Base-by-base conservation (phyloP, 2,329 filamentous ascomycete genomes). In the Ophiostoma novo-ulmi region DNA sequence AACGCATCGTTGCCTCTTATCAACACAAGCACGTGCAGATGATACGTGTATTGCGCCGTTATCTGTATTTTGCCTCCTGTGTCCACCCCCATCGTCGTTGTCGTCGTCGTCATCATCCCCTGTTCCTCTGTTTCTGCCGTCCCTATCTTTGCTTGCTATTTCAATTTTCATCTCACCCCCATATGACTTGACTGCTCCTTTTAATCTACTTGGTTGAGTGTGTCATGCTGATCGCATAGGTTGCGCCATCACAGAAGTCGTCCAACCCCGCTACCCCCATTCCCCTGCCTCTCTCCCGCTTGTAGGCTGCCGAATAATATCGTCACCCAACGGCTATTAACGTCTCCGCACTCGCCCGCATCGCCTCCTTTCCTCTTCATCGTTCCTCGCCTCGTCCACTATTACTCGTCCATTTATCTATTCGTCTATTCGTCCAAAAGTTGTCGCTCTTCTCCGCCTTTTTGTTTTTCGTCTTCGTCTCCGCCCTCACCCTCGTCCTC, bases 211-310 rank as follows among this genome's bases (percentile, higher is more conserved):
- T 35, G 58, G 13, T 61, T 31, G 22, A 26, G 58, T 31, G 58
- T 61, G 26, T 61, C 58, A 61, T 61, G 58, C 58, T 61, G 58
- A 61, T 61, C 58, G 58, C 58, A 61, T 35, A 61, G 58, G 58
- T 61, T 61, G 58, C 58, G 58, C 58, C 58, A 35, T 61, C 58
- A 61, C 58, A 61, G 58, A 61, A 61, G 58, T 61, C 52, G 52
- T 58, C 58, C 52, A 58, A 58, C 52, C 52, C 52, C 52, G 52
- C 52, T 61, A 31, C 55, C 55, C 55, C 58, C 26, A 35, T 61
- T 61, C 13, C 58, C 58, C 58, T 61, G 58, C 58, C 58, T 61
- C 26, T 61, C 5, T 61, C 58, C 58, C 58, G 58, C 58, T 26
- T 61, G n/a, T 61, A 61, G 58, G 26, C 58, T 35, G 58, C 58